These are phyloP conservation scores for Acacia melanoxylon DNA, from an alignment of 306 rosid genomes.

Conservation along the genomic window DNA sequence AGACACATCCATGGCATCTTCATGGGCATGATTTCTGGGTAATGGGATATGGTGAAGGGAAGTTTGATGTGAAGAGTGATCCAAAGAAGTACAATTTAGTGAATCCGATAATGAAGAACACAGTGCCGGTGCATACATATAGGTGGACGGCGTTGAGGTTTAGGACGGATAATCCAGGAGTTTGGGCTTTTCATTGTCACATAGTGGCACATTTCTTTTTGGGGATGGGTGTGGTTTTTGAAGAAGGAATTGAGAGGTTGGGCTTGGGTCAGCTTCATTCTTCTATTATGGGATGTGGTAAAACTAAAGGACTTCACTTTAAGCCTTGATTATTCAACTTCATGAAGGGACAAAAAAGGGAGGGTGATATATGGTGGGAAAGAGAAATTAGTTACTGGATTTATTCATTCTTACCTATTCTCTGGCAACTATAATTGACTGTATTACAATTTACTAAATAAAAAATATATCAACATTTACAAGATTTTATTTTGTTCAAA, in stretches of 20 bases:
- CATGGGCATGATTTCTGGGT: conserved; percentile 68
- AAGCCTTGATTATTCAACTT: conserved; percentile 32
- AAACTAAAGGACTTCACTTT: conserved; percentile 32
- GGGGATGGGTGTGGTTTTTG: conserved; percentile 94
- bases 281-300: conserved; percentile 86
- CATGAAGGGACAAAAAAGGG: not conserved
- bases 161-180: conserved; percentile 74
- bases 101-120: conserved; percentile 85
- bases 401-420: not conserved
- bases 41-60: conserved; percentile 51
- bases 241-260: conserved; percentile 71
- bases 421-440: too few relatives aligned
- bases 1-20: conserved; percentile 69
- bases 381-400: not conserved
- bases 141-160: conserved; percentile 96
- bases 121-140: conserved; percentile 64
- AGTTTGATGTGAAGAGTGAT: conserved; percentile 50
- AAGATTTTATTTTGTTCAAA: too few relatives aligned
- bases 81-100: conserved; percentile 61
- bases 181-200: conserved; percentile 93
- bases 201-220: conserved; percentile 80
- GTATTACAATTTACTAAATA: too few relatives aligned
- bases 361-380: not conserved
- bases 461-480: too few relatives aligned
- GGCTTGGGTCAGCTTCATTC: conserved; percentile 45